These are phyloP conservation scores for Venturiaceae sp. DNA, from an alignment of 2,329 filamentous ascomycete species.

Conservation along the genomic window DNA sequence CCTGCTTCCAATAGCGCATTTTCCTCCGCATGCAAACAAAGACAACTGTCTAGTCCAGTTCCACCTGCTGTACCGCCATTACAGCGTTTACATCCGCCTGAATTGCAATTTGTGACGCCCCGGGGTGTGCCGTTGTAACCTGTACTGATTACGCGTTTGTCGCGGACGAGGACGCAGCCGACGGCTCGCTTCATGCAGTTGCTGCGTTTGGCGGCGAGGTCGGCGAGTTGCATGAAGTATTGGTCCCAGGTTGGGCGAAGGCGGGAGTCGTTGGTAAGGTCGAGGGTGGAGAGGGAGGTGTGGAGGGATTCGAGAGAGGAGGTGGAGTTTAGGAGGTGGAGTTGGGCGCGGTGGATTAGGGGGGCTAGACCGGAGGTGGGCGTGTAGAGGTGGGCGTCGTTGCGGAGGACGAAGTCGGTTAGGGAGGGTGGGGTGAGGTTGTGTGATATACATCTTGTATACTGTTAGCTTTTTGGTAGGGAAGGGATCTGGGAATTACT, in stretches of 20 bases:
- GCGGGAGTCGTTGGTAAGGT: slow-evolving; percentile 68
- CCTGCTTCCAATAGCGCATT: slow-evolving; percentile 94
- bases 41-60: slow-evolving; percentile 69
- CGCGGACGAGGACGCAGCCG: slow-evolving; percentile 82
- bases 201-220: slow-evolving; percentile 76
- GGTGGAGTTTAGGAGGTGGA: slow-evolving; percentile 81
- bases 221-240: slow-evolving; percentile 97
- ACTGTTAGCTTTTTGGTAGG: neutral
- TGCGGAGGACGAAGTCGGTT: slow-evolving; percentile 49
- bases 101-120: slow-evolving; percentile 79
- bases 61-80: slow-evolving; percentile 65
- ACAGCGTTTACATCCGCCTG: slow-evolving; percentile 81
- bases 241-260: slow-evolving; percentile 89
- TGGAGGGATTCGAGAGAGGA: slow-evolving; percentile 62
- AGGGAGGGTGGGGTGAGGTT: slow-evolving; percentile 42
- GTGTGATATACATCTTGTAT: slow-evolving; percentile 36
- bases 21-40: slow-evolving; percentile 97
- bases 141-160: slow-evolving; percentile 81
- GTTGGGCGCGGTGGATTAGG: slow-evolving; percentile 69
- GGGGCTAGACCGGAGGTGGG: slow-evolving; percentile 56
- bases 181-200: slow-evolving; percentile 99
- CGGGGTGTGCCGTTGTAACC: slow-evolving; percentile 98
- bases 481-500: neutral
- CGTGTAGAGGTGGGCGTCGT: slow-evolving; percentile 68
- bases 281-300: slow-evolving; percentile 59